Evolutionary conservation across 1,284 basidiomycete genomes (phyloP).

Genomic region (Gymnopus androsaceus): DNA sequence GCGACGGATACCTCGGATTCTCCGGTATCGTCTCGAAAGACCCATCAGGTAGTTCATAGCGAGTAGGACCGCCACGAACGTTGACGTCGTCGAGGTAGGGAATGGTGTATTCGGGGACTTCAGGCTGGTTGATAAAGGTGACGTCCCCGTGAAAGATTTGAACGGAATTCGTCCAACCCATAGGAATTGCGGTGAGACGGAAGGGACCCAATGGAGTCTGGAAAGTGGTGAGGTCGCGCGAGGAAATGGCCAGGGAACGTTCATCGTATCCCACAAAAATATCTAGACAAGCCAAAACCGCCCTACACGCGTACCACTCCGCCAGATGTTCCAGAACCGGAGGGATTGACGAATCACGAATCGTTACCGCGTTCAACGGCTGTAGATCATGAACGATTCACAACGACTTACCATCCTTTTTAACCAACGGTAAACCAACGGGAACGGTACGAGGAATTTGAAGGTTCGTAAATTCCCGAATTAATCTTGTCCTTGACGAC

Average conservation of each 20-base stretch:
- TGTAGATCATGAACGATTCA: slow-evolving; percentile 33
- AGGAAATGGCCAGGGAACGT: not conserved
- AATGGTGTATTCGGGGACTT: no score
- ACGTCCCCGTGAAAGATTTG: no score
- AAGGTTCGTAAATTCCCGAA: no score
- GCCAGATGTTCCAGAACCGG: slow-evolving; percentile 18
- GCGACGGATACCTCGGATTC: slow-evolving; percentile 24
- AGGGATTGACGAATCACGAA: slow-evolving; percentile 29
- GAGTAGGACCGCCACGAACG: not conserved
- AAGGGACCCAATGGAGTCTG: not conserved
- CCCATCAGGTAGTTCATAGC: slow-evolving; percentile 9
- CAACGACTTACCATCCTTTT: no score
- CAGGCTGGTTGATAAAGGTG: no score
- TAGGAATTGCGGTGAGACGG: not conserved
- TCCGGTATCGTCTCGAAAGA: slow-evolving; percentile 18
- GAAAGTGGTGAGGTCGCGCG: not conserved
- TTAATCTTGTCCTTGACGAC: slow-evolving; percentile 1
- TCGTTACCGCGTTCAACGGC: slow-evolving; percentile 33
- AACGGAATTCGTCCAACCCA: not conserved
- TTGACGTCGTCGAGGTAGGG: no score
- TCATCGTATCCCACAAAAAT: no score
- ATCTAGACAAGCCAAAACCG: not conserved
- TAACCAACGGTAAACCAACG: slow-evolving; percentile 42
- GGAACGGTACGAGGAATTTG: slow-evolving; percentile 39
- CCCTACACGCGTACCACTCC: not conserved